phyloP scores from a whole-genome alignment of 768 basidiomycete species.

The Macrolepiota dolichaula region DNA sequence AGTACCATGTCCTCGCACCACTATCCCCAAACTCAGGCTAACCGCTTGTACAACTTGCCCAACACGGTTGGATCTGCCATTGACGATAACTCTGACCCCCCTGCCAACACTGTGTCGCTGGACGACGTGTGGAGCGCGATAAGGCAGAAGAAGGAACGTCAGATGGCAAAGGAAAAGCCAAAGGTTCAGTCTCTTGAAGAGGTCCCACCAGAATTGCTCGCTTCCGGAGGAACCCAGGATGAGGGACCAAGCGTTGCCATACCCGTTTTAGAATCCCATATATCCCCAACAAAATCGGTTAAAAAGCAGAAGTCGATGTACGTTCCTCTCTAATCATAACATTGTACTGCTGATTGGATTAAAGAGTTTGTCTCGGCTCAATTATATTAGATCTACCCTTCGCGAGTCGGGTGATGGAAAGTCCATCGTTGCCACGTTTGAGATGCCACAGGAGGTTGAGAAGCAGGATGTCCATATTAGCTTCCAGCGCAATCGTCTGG shows the following conservation, averaged over 20 bases:
- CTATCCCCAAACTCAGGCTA: background rate
- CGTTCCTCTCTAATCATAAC: slow-evolving; percentile 19
- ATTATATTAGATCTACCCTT: slow-evolving; percentile 53
- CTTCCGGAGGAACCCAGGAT: slow-evolving; percentile 15
- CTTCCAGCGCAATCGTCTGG: slow-evolving; percentile 58
- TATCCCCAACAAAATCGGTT: slow-evolving; percentile 38
- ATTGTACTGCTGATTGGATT: slow-evolving; percentile 6
- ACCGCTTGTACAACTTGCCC: slow-evolving; percentile 30
- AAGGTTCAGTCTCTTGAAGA: slow-evolving; percentile 71
- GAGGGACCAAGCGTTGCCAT: slow-evolving; percentile 33
- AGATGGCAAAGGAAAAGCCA: slow-evolving; percentile 63
- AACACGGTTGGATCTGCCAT: slow-evolving; percentile 39
- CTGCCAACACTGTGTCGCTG: slow-evolving; percentile 39
- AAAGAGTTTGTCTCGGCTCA: slow-evolving; percentile 13
- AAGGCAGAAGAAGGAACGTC: slow-evolving; percentile 59
- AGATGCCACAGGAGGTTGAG: slow-evolving; percentile 59
- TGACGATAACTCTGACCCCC: slow-evolving; percentile 38
- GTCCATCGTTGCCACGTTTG: slow-evolving; percentile 68
- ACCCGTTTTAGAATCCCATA: slow-evolving; percentile 34
- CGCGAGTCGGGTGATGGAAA: slow-evolving; percentile 70
- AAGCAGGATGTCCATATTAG: slow-evolving; percentile 78
- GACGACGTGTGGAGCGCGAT: slow-evolving; percentile 67
- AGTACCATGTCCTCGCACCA: background rate
- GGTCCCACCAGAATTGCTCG: slow-evolving; percentile 30
- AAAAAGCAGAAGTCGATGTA: slow-evolving; percentile 68